Percentiles rank a stretch among this genome's conserved stretches.
These are phyloP conservation scores for Choricystis sp. DNA, from an alignment of 139 green algal genomes.

Conservation along the genomic window DNA sequence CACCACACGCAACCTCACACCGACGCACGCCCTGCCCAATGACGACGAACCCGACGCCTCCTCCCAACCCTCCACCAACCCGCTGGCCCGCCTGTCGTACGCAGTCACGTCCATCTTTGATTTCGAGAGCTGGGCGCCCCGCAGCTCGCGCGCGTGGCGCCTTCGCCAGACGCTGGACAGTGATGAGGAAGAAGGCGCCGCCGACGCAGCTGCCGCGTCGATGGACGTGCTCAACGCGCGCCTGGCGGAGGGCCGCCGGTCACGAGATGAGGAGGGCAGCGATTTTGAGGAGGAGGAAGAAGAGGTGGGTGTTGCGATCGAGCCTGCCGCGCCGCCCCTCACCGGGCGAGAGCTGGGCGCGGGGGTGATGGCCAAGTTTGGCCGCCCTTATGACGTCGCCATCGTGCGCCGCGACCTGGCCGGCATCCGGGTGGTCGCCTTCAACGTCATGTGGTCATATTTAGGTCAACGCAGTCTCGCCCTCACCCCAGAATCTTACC, in stretches of 20 bases:
- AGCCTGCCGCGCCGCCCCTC: conserved; percentile 4
- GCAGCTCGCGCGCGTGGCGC: conserved; percentile 1
- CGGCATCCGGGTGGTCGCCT: conserved; percentile 2
- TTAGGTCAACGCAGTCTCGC: neutral
- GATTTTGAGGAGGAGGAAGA: neutral
- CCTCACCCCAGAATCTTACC: neutral
- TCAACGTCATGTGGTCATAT: conserved; percentile 8
- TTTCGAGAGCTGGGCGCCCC: conserved; percentile 13
- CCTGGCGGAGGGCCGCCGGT: neutral
- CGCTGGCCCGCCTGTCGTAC: too few relatives aligned
- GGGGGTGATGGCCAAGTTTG: conserved; percentile 15
- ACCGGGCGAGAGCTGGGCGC: conserved; percentile 9
- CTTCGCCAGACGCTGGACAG: neutral
- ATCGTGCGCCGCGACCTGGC: conserved; percentile 20
- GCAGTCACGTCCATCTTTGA: conserved; percentile 12
- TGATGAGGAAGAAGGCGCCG: neutral
- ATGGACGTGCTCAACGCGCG: neutral
- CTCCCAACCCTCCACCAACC: too few relatives aligned
- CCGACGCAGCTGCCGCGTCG: neutral
- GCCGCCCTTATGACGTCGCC: conserved; percentile 16
- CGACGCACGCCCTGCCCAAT: too few relatives aligned
- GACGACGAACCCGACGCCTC: too few relatives aligned
- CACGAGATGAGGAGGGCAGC: neutral
- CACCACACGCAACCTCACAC: too few relatives aligned
- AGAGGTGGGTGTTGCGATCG: neutral